phyloP scores from a whole-genome alignment of 2,329 filamentous ascomycete genomes.

The Parasarocladium wereldwijsianum region DNA sequence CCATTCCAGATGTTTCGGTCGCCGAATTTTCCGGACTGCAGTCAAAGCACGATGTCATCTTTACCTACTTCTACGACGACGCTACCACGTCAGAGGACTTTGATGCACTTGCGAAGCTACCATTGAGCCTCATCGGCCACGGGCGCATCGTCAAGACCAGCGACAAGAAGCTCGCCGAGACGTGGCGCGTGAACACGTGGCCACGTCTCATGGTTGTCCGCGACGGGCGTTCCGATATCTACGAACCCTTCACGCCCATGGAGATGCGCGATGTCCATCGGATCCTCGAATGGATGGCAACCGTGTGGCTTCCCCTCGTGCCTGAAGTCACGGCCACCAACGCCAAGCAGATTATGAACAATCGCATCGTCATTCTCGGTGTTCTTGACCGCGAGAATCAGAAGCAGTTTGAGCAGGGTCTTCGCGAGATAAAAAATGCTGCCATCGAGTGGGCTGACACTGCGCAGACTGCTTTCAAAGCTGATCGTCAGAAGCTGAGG shows the following conservation, averaged over 20 bases:
- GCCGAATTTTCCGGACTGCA: slow-evolving; percentile 68
- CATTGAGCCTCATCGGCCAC: slow-evolving; percentile 77
- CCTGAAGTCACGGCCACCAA: slow-evolving; percentile 87
- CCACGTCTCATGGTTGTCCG: slow-evolving; percentile 82
- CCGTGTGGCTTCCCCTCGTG: slow-evolving; percentile 89
- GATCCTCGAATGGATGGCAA: slow-evolving; percentile 85
- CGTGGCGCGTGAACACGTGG: slow-evolving; percentile 95
- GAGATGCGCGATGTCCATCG: slow-evolving; percentile 79
- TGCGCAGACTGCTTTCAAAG: slow-evolving; percentile 78
- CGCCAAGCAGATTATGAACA: slow-evolving; percentile 86
- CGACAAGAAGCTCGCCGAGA: slow-evolving; percentile 57
- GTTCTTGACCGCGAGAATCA: slow-evolving; percentile 69
- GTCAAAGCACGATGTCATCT: slow-evolving; percentile 87
- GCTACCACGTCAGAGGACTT: slow-evolving; percentile 92
- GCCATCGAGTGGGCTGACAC: slow-evolving; percentile 98
- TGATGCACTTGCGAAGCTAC: slow-evolving; percentile 69
- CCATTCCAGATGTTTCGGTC: slow-evolving; percentile 69
- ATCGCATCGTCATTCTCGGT: slow-evolving; percentile 86
- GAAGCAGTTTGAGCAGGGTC: slow-evolving; percentile 63
- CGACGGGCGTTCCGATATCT: slow-evolving; percentile 82
- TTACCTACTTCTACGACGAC: slow-evolving; percentile 94
- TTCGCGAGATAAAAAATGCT: slow-evolving; percentile 86
- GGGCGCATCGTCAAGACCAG: slow-evolving; percentile 87
- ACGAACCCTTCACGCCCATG: slow-evolving; percentile 69
- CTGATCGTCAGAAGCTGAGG: slow-evolving; percentile 82